Conservation (phyloP, 1,284 basidiomycete species). For the Cutaneotrichosporon sp. region DNA sequence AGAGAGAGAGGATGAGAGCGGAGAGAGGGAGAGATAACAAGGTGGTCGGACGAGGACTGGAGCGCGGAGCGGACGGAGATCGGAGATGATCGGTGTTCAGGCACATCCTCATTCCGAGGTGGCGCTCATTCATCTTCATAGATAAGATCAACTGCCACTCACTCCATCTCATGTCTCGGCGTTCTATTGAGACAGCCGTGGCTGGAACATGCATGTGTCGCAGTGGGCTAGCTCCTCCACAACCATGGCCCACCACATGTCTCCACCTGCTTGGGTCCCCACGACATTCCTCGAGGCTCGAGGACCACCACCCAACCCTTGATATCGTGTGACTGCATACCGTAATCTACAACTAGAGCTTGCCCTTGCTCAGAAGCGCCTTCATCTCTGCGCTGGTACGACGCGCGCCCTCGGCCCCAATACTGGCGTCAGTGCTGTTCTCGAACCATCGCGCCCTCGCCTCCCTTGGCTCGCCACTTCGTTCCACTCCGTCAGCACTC, state of each 20-base stretch:
- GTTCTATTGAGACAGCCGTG: neutral
- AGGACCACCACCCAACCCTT: neutral
- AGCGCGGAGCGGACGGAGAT: neutral
- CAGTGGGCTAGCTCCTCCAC: too few relatives aligned
- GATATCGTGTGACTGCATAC: neutral
- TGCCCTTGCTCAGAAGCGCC: conserved; percentile 14
- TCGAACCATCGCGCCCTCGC: too few relatives aligned
- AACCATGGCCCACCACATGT: too few relatives aligned
- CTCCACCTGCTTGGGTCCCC: too few relatives aligned
- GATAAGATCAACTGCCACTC: neutral
- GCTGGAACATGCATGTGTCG: too few relatives aligned
- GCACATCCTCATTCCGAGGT: neutral
- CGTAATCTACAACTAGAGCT: conserved; percentile 12
- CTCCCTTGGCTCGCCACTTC: too few relatives aligned
- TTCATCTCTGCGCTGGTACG: conserved; percentile 9
- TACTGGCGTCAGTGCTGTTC: conserved; percentile 13
- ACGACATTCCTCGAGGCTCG: too few relatives aligned
- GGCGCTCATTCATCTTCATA: too few relatives aligned
- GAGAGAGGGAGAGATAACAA: neutral
- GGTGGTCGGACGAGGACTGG: neutral
- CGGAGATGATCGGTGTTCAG: neutral
- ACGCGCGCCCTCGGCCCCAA: conserved; percentile 21
- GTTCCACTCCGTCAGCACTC: conserved; percentile 1
- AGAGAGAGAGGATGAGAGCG: neutral
- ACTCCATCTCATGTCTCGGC: neutral